Conservation (phyloP, 2,329 filamentous ascomycete genomes). For the Chaetomiaceae sp. region DNA sequence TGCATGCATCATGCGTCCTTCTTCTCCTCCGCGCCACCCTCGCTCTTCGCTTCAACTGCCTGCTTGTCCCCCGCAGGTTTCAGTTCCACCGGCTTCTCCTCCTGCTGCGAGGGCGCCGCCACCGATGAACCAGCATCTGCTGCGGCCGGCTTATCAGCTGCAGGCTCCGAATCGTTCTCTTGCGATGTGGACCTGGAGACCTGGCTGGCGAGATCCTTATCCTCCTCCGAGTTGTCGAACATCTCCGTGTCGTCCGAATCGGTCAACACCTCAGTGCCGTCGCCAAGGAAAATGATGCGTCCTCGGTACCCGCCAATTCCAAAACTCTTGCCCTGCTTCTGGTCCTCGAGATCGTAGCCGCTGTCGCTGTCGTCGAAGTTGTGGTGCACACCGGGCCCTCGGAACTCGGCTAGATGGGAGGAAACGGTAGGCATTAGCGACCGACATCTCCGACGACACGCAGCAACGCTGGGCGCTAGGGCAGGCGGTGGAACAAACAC, state of each 20-base stretch:
- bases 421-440: constrained; percentile 23
- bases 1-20: constrained; percentile 3
- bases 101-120: neutral
- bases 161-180: neutral
- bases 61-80: neutral
- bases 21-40: neutral
- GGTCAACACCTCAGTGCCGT: constrained; percentile 87
- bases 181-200: constrained; percentile 52
- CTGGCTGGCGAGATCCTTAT: constrained; percentile 80
- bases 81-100: constrained; percentile 3
- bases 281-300: constrained; percentile 88
- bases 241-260: constrained; percentile 87
- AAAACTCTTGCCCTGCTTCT: constrained; percentile 57
- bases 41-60: constrained; percentile 1
- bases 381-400: constrained; percentile 74
- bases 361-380: constrained; percentile 75
- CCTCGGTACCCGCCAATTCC: constrained; percentile 67
- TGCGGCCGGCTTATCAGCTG: neutral
- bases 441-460: constrained; percentile 8
- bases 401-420: constrained; percentile 64
- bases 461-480: neutral
- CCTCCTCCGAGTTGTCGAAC: constrained; percentile 82
- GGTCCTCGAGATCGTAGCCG: constrained; percentile 69
- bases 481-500: neutral
- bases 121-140: neutral